A percentile compares a stretch with the other conserved stretches of the same genome.
These are phyloP conservation scores for Plectosphaerella sp. DNA, from an alignment of 2,329 filamentous ascomycete species.

Conservation along the genomic window DNA sequence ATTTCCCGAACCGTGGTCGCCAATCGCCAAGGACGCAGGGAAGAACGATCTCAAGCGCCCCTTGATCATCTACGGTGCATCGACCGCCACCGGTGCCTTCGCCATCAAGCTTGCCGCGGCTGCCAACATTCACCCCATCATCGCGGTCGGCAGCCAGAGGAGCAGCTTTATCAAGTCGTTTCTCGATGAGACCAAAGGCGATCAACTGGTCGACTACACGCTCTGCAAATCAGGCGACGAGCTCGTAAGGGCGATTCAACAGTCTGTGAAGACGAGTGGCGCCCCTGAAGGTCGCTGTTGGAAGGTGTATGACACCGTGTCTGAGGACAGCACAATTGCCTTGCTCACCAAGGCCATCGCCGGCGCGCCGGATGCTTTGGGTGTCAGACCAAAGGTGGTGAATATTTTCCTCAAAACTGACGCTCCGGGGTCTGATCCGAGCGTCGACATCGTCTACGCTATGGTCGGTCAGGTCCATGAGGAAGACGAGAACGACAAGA, in stretches of 20 bases:
- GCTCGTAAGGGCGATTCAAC: conserved; percentile 9
- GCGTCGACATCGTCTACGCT: conserved; percentile 8
- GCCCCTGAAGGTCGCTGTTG: conserved; percentile 2
- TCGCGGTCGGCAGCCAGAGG: conserved; percentile 47
- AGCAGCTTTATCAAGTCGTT: conserved; percentile 9
- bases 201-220: conserved; percentile 13
- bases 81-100: conserved; percentile 50
- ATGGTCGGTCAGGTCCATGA: conserved; percentile 8
- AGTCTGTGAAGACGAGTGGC: conserved; percentile 5
- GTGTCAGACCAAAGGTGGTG: conserved; percentile 10
- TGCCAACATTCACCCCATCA: conserved; percentile 52
- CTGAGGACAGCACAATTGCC: conserved; percentile 9
- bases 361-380: conserved; percentile 6
- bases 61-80: conserved; percentile 42
- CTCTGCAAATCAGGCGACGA: conserved; percentile 7
- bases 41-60: conserved; percentile 7
- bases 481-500: conserved; percentile 6
- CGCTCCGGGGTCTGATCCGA: conserved; percentile 3
- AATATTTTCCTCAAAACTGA: conserved; percentile 9
- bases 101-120: conserved; percentile 47
- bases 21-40: conserved; percentile 16
- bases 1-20: conserved; percentile 44
- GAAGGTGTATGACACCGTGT: conserved; percentile 11
- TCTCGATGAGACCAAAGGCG: conserved; percentile 7
- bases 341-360: conserved; percentile 11